Evolutionary conservation across 345 rosid species (phyloP).

Genomic region (Isatis tinctoria): DNA sequence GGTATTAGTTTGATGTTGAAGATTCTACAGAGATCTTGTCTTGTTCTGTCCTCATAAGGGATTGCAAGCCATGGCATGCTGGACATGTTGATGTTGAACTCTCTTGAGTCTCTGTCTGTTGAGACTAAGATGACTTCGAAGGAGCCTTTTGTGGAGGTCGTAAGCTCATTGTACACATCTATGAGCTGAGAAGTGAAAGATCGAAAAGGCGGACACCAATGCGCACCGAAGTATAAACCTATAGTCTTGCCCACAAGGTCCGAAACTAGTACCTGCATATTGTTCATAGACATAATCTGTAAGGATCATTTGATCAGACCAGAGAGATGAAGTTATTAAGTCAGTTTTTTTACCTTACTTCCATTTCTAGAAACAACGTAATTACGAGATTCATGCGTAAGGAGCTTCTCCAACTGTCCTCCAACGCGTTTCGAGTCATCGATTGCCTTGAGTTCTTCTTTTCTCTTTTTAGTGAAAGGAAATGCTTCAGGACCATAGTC

Average conservation of each 20-base stretch:
- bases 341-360: conserved; percentile 40
- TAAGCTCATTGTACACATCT: conserved; percentile 52
- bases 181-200: conserved; percentile 59
- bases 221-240: conserved; percentile 73
- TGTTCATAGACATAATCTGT: not conserved
- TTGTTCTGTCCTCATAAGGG: conserved; percentile 61
- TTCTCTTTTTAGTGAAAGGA: conserved; percentile 59
- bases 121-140: conserved; percentile 63
- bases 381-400: conserved; percentile 42
- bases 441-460: conserved; percentile 52
- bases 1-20: conserved; percentile 69
- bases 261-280: conserved; percentile 44
- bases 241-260: conserved; percentile 69
- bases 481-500: conserved; percentile 74
- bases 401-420: conserved; percentile 57
- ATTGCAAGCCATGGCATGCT: conserved; percentile 77
- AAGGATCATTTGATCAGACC: not conserved
- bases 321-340: not conserved
- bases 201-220: conserved; percentile 78
- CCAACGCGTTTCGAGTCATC: conserved; percentile 58
- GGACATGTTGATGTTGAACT: conserved; percentile 46
- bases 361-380: conserved; percentile 44
- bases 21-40: conserved; percentile 66
- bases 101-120: conserved; percentile 59
- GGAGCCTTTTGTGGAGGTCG: conserved; percentile 19